phyloP scores from a whole-genome alignment of 106 monocot genomes.

The Ottelia alismoides region DNA sequence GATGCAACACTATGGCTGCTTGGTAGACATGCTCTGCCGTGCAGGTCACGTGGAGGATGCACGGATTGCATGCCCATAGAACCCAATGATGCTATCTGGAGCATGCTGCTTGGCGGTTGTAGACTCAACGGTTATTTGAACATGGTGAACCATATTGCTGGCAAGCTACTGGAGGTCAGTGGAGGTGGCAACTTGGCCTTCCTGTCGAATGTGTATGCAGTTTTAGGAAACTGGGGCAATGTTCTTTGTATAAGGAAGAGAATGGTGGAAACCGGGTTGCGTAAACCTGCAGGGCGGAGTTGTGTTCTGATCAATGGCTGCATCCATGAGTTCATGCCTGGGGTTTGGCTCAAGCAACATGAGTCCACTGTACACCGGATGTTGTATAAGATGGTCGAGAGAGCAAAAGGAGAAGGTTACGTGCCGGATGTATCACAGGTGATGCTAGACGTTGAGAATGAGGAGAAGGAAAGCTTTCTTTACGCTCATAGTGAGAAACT shows the following conservation, averaged over 20 bases:
- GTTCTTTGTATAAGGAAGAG: conserved; percentile 14
- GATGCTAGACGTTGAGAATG: conserved; percentile 16
- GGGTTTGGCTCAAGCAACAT: conserved; percentile 7
- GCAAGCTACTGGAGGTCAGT: conserved; percentile 16
- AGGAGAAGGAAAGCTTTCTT: conserved; percentile 15
- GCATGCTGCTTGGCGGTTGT: conserved; percentile 21
- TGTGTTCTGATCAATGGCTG: conserved; percentile 14
- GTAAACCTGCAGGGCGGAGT: conserved; percentile 15
- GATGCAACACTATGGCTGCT: conserved; percentile 33
- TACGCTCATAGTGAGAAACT: conserved; percentile 15
- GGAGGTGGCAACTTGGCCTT: conserved; percentile 22
- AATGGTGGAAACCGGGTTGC: conserved; percentile 8
- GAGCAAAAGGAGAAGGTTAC: conserved; percentile 5
- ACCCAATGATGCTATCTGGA: conserved; percentile 19
- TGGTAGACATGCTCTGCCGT: conserved; percentile 28
- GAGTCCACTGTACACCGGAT: conserved; percentile 1
- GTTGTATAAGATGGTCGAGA: conserved; percentile 1
- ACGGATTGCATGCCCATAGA: conserved; percentile 19
- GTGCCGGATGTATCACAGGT: conserved; percentile 5
- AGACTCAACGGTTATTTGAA: conserved; percentile 7
- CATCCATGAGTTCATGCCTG: conserved; percentile 9
- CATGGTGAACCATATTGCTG: conserved; percentile 8
- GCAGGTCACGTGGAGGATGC: conserved; percentile 14
- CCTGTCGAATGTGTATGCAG: conserved; percentile 20
- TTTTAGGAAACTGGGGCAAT: conserved; percentile 11